A percentile compares a stretch with the other conserved stretches of the same genome.
These are phyloP conservation scores for Papiliotrema nemorosa DNA, from an alignment of 1,284 basidiomycete species.

Conservation along the genomic window DNA sequence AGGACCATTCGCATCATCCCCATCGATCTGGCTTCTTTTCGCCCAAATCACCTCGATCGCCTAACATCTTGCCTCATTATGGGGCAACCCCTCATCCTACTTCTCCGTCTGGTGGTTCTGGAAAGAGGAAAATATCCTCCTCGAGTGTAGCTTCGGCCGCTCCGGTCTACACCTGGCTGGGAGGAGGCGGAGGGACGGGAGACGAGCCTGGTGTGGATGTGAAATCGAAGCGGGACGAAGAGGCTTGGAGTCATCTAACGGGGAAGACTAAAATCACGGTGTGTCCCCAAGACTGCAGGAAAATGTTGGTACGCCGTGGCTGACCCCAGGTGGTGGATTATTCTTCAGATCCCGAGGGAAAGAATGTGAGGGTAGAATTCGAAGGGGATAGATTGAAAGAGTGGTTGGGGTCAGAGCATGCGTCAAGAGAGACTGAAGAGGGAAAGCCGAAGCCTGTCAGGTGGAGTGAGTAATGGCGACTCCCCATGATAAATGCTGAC, in stretches of 20 bases:
- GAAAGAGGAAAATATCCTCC: background rate
- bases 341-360: conserved; percentile 34
- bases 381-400: conserved; percentile 36
- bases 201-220: conserved; percentile 51
- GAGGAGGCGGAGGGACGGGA: conserved; percentile 39
- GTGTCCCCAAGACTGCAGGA: too few relatives aligned
- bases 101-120: too few relatives aligned
- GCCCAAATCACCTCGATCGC: background rate
- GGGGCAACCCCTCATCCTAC: too few relatives aligned
- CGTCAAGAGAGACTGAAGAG: conserved; percentile 25
- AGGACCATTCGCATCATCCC: background rate
- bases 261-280: conserved; percentile 33
- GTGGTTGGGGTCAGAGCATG: conserved; percentile 40
- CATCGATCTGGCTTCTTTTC: background rate
- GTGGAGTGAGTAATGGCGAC: conserved; percentile 36
- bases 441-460: conserved; percentile 37
- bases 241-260: conserved; percentile 38
- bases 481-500: background rate
- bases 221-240: conserved; percentile 37
- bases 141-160: conserved; percentile 1
- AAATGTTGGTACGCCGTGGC: background rate
- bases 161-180: conserved; percentile 33
- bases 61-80: too few relatives aligned
- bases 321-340: conserved; percentile 46
- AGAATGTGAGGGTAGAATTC: conserved; percentile 42